Evolutionary conservation across 2,329 filamentous ascomycete genomes (phyloP).

Genomic region (Colletotrichum sp.): DNA sequence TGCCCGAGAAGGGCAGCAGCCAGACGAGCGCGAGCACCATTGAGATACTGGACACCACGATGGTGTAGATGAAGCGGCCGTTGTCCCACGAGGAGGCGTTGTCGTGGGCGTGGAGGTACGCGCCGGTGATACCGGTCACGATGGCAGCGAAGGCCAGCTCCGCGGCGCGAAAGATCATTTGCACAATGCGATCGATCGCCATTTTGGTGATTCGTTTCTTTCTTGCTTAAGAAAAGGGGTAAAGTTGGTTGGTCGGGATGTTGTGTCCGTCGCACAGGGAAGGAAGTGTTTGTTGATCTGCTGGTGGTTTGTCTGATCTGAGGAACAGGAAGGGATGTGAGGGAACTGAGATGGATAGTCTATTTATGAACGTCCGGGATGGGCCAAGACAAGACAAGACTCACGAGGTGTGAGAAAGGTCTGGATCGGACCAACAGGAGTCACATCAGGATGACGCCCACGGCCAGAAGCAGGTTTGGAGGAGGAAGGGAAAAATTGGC

Average conservation of each 20-base stretch:
- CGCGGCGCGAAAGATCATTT: conserved; percentile 41
- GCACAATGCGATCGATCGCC: conserved; percentile 45
- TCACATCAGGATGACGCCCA: conserved; percentile 6
- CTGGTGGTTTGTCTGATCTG: neutral
- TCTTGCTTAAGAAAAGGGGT: neutral
- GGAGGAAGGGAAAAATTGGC: neutral
- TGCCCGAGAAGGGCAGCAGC: conserved; percentile 72
- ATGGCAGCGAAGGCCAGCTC: conserved; percentile 75
- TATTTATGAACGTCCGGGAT: conserved; percentile 18
- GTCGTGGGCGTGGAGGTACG: conserved; percentile 62
- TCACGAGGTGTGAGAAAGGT: neutral
- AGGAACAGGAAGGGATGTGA: neutral
- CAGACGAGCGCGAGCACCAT: conserved; percentile 74
- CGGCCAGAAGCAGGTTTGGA: conserved; percentile 17
- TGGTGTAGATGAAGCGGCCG: conserved; percentile 76
- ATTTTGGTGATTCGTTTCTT: conserved; percentile 27
- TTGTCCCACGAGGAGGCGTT: conserved; percentile 56
- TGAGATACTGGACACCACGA: conserved; percentile 72
- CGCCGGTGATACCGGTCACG: conserved; percentile 72
- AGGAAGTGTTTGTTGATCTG: neutral
- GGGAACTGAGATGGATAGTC: neutral
- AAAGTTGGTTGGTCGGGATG: neutral
- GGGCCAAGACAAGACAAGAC: neutral
- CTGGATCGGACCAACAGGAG: neutral
- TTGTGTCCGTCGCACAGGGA: neutral